Conservation (phyloP, 495 filamentous ascomycete species). For the Beverwykella pulmonaria region DNA sequence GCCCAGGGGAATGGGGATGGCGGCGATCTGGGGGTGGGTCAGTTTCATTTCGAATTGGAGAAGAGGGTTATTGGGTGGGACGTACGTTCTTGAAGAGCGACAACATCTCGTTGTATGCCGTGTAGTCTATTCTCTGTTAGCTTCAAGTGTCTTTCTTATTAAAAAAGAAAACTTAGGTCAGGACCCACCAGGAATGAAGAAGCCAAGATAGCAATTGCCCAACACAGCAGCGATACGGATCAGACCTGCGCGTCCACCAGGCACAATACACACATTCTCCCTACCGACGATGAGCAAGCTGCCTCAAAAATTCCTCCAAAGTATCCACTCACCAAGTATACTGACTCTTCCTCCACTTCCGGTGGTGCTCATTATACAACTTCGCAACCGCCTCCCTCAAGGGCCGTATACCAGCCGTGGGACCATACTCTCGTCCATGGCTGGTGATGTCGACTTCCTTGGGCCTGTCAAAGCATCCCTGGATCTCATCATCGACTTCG, state of each 20-base stretch:
- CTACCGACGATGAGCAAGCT: not conserved
- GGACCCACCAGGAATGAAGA: conserved; percentile 41
- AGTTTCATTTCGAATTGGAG: not conserved
- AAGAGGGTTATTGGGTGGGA: conserved; percentile 2
- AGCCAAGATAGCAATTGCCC: conserved; percentile 83
- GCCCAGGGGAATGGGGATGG: conserved; percentile 82
- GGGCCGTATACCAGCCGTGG: conserved; percentile 90
- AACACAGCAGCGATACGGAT: conserved; percentile 93
- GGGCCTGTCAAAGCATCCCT: conserved; percentile 86
- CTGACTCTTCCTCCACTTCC: conserved; percentile 81
- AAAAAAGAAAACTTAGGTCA: no score
- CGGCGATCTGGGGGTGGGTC: conserved; percentile 65
- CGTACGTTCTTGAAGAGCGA: conserved; percentile 82
- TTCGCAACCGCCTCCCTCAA: conserved; percentile 86
- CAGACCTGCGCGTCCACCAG: conserved; percentile 87
- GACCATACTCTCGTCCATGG: conserved; percentile 83
- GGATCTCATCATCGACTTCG: conserved; percentile 91
- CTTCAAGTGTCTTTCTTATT: not conserved
- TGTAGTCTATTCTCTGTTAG: conserved; percentile 55
- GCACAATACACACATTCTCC: conserved; percentile 98
- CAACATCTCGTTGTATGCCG: conserved; percentile 95
- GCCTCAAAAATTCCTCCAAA: not conserved
- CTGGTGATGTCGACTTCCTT: conserved; percentile 75
- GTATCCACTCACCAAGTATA: conserved; percentile 82
- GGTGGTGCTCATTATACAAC: conserved; percentile 91